Conservation (phyloP, 495 filamentous ascomycete species). For the Daldinia loculata region DNA sequence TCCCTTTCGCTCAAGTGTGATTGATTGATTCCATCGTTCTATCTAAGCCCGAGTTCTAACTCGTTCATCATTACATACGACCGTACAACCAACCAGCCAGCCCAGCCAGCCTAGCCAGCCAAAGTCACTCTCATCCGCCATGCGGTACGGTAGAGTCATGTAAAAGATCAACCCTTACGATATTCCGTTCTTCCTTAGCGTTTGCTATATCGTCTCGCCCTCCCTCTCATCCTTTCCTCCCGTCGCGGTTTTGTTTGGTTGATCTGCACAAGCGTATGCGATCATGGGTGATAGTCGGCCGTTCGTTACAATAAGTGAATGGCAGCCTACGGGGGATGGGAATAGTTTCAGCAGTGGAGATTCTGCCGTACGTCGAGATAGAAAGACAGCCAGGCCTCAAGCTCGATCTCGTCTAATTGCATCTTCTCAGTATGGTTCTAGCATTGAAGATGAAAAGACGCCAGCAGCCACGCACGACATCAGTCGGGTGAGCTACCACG, state of each 20-base stretch:
- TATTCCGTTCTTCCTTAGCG: conserved; percentile 21
- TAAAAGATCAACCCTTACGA: conserved; percentile 29
- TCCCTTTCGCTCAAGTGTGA: conserved; percentile 28
- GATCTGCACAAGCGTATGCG: conserved; percentile 40
- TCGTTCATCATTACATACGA: neutral
- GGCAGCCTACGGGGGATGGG: conserved; percentile 50
- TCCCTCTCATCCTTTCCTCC: neutral
- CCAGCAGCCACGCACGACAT: conserved; percentile 60
- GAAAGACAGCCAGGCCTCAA: conserved; percentile 41
- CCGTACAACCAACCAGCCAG: neutral
- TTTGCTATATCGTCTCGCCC: conserved; percentile 3
- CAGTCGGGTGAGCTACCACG: conserved; percentile 61
- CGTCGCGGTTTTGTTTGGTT: conserved; percentile 24
- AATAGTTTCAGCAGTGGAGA: conserved; percentile 56
- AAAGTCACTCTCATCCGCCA: conserved; percentile 17
- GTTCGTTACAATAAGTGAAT: conserved; percentile 56
- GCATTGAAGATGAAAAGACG: conserved; percentile 49
- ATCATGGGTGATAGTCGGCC: conserved; percentile 48
- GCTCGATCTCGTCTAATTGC: conserved; percentile 37
- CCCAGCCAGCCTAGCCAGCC: neutral
- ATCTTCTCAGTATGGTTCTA: conserved; percentile 55
- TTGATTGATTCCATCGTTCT: conserved; percentile 2
- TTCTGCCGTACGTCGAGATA: conserved; percentile 54
- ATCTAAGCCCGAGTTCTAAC: neutral
- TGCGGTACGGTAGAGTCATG: conserved; percentile 34